Evolutionary conservation across 768 basidiomycete genomes (phyloP).

Genomic region (Stropharia rugosoannulata): DNA sequence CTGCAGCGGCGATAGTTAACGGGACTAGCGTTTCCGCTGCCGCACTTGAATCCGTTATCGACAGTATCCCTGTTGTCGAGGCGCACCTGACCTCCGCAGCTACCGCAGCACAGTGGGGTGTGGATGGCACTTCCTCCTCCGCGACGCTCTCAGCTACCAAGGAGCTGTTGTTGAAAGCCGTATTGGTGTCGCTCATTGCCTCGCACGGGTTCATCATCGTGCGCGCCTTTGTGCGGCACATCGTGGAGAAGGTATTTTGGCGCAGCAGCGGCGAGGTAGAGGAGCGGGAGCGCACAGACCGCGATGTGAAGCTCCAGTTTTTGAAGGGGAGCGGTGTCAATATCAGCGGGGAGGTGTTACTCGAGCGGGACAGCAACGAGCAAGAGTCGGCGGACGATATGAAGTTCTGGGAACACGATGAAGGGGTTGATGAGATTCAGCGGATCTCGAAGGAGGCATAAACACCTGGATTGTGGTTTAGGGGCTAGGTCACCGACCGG

Average conservation of each 20-base stretch:
- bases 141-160: slow-evolving; percentile 36
- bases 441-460: slow-evolving; percentile 5
- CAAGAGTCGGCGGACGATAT: slow-evolving; percentile 20
- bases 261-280: slow-evolving; percentile 65
- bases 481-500: neutral
- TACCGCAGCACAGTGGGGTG: slow-evolving; percentile 15
- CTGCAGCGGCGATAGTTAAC: neutral
- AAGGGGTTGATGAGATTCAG: slow-evolving; percentile 69
- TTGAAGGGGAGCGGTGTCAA: slow-evolving; percentile 28
- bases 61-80: slow-evolving; percentile 8
- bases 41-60: neutral
- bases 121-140: slow-evolving; percentile 18
- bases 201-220: slow-evolving; percentile 83
- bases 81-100: slow-evolving; percentile 17
- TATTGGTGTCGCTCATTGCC: slow-evolving; percentile 76
- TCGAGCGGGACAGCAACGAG: slow-evolving; percentile 29
- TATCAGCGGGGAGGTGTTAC: slow-evolving; percentile 25
- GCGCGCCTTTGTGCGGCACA: slow-evolving; percentile 57
- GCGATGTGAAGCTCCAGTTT: slow-evolving; percentile 39
- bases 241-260: slow-evolving; percentile 81
- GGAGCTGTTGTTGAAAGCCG: slow-evolving; percentile 58
- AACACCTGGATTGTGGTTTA: neutral
- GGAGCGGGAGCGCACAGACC: slow-evolving; percentile 54
- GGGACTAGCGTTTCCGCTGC: neutral
- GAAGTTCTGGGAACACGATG: slow-evolving; percentile 71